Conservation (phyloP, 306 rosid genomes). For the Hippophae tibetana region DNA sequence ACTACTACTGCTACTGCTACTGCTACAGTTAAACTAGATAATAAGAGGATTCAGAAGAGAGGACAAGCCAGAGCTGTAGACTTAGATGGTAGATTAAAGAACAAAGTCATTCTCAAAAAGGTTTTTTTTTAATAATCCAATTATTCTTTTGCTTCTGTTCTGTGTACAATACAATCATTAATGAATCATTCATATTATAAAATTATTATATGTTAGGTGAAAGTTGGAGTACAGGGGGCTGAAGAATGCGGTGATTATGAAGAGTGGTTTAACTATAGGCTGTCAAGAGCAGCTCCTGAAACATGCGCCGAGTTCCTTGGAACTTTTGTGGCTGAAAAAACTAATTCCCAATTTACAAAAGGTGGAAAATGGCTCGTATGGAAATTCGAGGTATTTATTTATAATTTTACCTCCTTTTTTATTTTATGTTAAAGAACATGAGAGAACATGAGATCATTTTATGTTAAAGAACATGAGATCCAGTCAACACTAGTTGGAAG, state of each 20-base stretch:
- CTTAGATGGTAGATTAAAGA: constrained; percentile 46
- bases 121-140: constrained; percentile 22
- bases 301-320: constrained; percentile 93
- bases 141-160: background rate
- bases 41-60: constrained; percentile 29
- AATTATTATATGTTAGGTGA: constrained; percentile 34
- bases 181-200: background rate
- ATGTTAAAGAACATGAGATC: no score
- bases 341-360: constrained; percentile 50
- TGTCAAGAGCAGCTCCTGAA: constrained; percentile 97
- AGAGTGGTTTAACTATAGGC: constrained; percentile 91
- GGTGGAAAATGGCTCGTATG: constrained; percentile 99
- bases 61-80: constrained; percentile 31
- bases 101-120: constrained; percentile 85
- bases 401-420: background rate
- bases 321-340: constrained; percentile 69
- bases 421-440: no score
- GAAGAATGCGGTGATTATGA: constrained; percentile 72
- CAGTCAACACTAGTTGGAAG: no score
- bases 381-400: constrained; percentile 78
- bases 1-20: no score
- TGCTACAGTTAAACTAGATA: background rate
- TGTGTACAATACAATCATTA: background rate
- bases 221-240: constrained; percentile 66
- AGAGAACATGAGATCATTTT: no score